phyloP scores from a whole-genome alignment of 2,329 filamentous ascomycete species.

The Fusarium burgessii region DNA sequence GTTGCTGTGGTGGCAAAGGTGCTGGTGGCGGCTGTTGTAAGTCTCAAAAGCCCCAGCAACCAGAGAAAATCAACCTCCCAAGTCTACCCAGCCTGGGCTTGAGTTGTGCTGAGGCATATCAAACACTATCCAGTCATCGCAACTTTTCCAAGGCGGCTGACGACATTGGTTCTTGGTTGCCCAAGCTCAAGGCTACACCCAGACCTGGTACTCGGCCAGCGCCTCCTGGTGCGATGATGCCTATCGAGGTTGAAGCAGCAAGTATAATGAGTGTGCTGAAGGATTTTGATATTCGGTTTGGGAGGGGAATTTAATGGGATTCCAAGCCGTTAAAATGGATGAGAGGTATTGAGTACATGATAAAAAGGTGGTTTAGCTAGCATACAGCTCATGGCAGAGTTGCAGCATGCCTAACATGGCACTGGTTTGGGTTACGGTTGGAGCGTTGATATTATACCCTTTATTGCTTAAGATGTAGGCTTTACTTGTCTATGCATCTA shows the following conservation, averaged over 20 bases:
- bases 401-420: slow-evolving; percentile 38
- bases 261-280: slow-evolving; percentile 89
- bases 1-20: slow-evolving; percentile 74
- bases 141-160: slow-evolving; percentile 80
- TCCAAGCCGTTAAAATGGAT: slow-evolving; percentile 25
- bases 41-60: slow-evolving; percentile 45
- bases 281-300: slow-evolving; percentile 82
- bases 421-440: slow-evolving; percentile 40
- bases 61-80: slow-evolving; percentile 52
- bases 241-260: slow-evolving; percentile 83
- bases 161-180: slow-evolving; percentile 81
- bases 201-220: slow-evolving; percentile 47
- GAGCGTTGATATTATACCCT: slow-evolving; percentile 50
- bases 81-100: slow-evolving; percentile 67
- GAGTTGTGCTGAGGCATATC: slow-evolving; percentile 82
- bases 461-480: slow-evolving; percentile 40
- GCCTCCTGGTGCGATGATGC: slow-evolving; percentile 59
- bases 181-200: slow-evolving; percentile 74
- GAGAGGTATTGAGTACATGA: slow-evolving; percentile 20
- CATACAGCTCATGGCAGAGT: slow-evolving; percentile 20
- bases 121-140: slow-evolving; percentile 80
- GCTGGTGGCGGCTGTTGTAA: slow-evolving; percentile 75
- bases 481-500: slow-evolving; percentile 43
- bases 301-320: slow-evolving; percentile 54
- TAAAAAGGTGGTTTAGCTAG: slow-evolving; percentile 25